phyloP scores from a whole-genome alignment of 2,329 filamentous ascomycete species.

The Xylaria polymorpha region DNA sequence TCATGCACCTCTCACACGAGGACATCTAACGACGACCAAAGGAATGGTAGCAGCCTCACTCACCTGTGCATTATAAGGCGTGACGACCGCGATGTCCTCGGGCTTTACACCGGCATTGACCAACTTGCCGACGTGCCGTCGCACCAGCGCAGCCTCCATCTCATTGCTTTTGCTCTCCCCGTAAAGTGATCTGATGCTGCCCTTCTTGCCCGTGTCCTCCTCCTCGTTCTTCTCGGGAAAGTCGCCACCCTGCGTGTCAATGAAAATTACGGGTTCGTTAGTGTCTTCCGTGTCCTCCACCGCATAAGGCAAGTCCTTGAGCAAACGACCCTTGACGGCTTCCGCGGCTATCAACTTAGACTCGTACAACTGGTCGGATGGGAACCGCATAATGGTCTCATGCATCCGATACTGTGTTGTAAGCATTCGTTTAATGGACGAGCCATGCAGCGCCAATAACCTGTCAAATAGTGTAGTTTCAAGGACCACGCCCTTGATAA shows the following conservation, averaged over 20 bases:
- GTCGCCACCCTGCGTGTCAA: conserved; percentile 94
- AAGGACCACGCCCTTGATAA: conserved; percentile 69
- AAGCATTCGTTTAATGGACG: conserved; percentile 89
- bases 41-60: conserved; percentile 16
- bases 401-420: conserved; percentile 99
- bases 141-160: conserved; percentile 86
- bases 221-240: conserved; percentile 87
- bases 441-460: conserved; percentile 82
- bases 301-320: conserved; percentile 81
- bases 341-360: conserved; percentile 84
- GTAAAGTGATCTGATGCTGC: conserved; percentile 57
- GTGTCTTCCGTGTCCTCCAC: conserved; percentile 88
- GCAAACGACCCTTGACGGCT: conserved; percentile 76
- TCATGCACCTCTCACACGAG: background rate
- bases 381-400: conserved; percentile 93
- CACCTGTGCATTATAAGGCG: conserved; percentile 95
- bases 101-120: conserved; percentile 82
- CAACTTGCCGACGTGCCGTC: conserved; percentile 78
- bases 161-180: conserved; percentile 76
- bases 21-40: background rate
- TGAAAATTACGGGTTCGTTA: conserved; percentile 87
- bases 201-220: conserved; percentile 59
- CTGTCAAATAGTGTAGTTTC: conserved; percentile 95
- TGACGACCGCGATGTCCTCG: conserved; percentile 91
- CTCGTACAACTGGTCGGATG: conserved; percentile 89